phyloP scores from a whole-genome alignment of 495 filamentous ascomycete genomes.

The Talaromyces nanjingensis region DNA sequence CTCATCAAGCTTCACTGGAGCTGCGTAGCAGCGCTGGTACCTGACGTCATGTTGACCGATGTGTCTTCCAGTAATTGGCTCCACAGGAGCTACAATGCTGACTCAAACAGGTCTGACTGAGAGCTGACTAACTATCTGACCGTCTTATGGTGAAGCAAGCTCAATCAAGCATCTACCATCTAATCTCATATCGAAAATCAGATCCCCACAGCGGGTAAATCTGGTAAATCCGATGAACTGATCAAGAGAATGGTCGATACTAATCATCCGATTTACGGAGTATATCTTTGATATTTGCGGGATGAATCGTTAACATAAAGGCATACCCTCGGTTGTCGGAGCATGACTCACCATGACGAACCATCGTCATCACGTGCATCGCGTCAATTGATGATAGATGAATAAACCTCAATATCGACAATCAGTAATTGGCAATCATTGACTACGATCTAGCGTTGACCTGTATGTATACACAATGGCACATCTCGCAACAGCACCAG shows the following conservation, averaged over 20 bases:
- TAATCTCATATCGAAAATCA: not conserved
- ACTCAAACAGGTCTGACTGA: not conserved
- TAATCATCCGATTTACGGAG: not conserved
- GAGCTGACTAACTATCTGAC: too few relatives aligned
- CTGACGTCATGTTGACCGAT: not conserved
- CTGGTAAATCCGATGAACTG: not conserved
- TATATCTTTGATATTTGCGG: not conserved
- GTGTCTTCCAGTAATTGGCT: not conserved
- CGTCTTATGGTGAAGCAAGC: too few relatives aligned
- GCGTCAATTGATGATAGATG: not conserved
- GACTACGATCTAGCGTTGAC: not conserved
- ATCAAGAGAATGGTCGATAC: too few relatives aligned
- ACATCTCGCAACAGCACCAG: not conserved
- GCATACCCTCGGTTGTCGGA: not conserved
- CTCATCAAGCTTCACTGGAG: too few relatives aligned
- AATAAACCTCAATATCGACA: not conserved
- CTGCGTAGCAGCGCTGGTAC: not conserved
- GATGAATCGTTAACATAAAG: not conserved
- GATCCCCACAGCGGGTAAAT: not conserved
- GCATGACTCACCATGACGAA: slow-evolving; percentile 9
- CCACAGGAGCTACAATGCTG: not conserved
- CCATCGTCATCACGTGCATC: not conserved
- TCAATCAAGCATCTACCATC: not conserved
- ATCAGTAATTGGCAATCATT: not conserved
- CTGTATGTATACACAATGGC: not conserved